Evolutionary conservation across 768 basidiomycete species (phyloP).

Genomic region (Boletus coccyginus): DNA sequence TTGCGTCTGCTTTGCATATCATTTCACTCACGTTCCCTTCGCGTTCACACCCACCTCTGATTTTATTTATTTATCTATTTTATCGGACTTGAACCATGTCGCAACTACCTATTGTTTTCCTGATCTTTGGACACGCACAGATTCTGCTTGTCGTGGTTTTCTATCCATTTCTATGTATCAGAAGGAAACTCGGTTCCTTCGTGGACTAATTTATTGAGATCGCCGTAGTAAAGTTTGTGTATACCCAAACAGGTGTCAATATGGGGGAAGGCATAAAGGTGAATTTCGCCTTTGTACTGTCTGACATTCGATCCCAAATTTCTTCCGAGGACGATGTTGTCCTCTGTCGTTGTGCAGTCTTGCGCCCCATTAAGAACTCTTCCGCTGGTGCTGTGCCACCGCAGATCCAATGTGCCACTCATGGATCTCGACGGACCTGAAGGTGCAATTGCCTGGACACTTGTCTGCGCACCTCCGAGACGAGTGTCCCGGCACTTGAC

Average conservation of each 20-base stretch:
- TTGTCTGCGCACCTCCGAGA: neutral
- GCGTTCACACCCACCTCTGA: conserved; percentile 5
- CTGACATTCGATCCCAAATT: too few species aligned
- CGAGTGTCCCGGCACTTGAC: neutral
- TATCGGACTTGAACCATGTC: neutral
- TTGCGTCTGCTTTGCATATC: conserved; percentile 4
- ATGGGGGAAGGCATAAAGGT: too few species aligned
- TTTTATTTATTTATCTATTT: neutral
- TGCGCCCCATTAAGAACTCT: too few species aligned
- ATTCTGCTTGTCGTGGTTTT: neutral
- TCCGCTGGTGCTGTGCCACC: too few species aligned
- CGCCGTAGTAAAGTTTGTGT: neutral
- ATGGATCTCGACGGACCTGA: neutral
- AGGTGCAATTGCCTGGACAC: conserved; percentile 3
- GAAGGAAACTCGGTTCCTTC: neutral
- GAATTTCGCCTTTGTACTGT: too few species aligned
- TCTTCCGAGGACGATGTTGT: too few species aligned
- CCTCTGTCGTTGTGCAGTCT: too few species aligned
- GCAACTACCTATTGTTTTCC: neutral
- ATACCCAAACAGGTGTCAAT: too few species aligned
- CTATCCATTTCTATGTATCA: neutral
- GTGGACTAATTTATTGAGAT: neutral
- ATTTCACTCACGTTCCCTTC: conserved; percentile 15
- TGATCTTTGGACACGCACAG: neutral
- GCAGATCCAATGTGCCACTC: neutral